phyloP scores from a whole-genome alignment of 345 rosid species.

The Kandelia obovata region DNA sequence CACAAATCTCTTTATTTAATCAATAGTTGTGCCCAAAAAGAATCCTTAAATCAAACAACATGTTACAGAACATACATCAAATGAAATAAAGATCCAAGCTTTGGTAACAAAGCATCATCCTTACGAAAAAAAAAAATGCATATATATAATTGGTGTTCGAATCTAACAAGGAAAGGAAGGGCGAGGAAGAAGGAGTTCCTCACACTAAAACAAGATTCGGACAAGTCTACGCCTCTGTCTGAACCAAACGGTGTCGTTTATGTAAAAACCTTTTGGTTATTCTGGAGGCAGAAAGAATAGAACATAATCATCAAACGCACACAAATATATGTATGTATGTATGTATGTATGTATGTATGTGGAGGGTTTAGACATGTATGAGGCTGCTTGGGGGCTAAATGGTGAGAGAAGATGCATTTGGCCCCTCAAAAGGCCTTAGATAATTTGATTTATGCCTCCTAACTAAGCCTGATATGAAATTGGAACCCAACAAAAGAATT shows the following conservation, averaged over 20 bases:
- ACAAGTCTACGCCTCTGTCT: slow-evolving; percentile 21
- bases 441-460: slow-evolving; percentile 28
- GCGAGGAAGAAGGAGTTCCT: background rate
- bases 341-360: background rate
- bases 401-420: background rate
- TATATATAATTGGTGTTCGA: slow-evolving; percentile 10
- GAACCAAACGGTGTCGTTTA: slow-evolving; percentile 15
- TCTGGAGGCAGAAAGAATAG: background rate
- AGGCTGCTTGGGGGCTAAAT: slow-evolving; percentile 26
- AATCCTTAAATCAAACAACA: too few species aligned
- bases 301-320: background rate
- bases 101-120: too few species aligned
- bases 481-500: background rate
- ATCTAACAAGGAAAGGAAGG: slow-evolving; percentile 22
- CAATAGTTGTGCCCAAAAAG: too few species aligned
- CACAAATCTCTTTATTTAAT: background rate
- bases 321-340: background rate
- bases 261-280: slow-evolving; percentile 17
- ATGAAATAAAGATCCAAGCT: too few species aligned
- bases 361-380: slow-evolving; percentile 9
- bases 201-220: slow-evolving; percentile 18
- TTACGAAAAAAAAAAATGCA: too few species aligned
- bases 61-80: too few species aligned
- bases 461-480: slow-evolving; percentile 33
- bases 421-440: slow-evolving; percentile 23